Percentiles rank a stretch among this genome's conserved stretches.
phyloP scores from a whole-genome alignment of 139 green algal species.

The Diplosphaera chodatii region DNA sequence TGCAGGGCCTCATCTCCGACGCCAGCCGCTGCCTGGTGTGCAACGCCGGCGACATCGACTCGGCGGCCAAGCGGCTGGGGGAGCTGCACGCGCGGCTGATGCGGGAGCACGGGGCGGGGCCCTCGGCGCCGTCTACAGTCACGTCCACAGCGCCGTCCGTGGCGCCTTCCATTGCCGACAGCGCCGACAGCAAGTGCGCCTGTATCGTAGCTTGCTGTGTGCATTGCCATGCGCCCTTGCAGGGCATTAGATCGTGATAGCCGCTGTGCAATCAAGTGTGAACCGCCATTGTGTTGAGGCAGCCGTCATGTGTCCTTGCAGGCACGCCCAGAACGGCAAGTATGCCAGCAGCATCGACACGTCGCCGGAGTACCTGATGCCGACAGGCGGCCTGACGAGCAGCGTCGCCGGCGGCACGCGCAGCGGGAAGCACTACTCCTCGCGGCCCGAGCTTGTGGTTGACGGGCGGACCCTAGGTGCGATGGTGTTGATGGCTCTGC shows the following conservation, averaged over 20 bases:
- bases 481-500: too few relatives aligned
- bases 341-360: not conserved
- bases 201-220: too few relatives aligned
- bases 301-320: too few relatives aligned
- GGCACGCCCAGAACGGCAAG: too few relatives aligned
- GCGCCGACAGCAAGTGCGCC: not conserved
- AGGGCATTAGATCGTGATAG: too few relatives aligned
- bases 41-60: constrained; percentile 21
- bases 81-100: constrained; percentile 21
- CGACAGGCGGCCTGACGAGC: constrained; percentile 5
- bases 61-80: not conserved
- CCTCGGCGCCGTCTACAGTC: too few relatives aligned
- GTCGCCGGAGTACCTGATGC: not conserved
- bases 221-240: too few relatives aligned
- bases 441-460: constrained; percentile 47
- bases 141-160: too few relatives aligned
- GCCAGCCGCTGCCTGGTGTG: constrained; percentile 18
- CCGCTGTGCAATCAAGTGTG: too few relatives aligned
- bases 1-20: constrained; percentile 20
- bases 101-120: constrained; percentile 12
- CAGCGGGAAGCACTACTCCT: not conserved
- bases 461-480: constrained; percentile 59
- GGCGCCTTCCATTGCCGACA: not conserved
- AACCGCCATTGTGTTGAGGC: too few relatives aligned
- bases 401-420: not conserved